Percentiles rank a stretch among this genome's conserved stretches.
These are phyloP conservation scores for Aspergillus conjunctus DNA, from an alignment of 495 filamentous ascomycete species.

Conservation along the genomic window DNA sequence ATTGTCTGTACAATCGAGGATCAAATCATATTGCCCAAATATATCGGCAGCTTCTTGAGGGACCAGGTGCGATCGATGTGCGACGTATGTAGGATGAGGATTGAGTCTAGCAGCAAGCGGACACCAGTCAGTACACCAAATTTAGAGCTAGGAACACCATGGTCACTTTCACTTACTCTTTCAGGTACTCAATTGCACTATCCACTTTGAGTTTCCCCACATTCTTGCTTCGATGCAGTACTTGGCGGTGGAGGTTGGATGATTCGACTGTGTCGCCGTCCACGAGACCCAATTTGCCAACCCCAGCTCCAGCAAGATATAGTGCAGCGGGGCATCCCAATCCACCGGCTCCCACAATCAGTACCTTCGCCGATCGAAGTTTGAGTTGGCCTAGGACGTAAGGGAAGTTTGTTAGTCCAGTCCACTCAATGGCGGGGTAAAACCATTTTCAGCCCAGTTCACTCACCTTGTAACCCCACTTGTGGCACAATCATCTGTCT, in stretches of 20 bases:
- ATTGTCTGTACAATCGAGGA: slow-evolving; percentile 94
- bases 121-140: slow-evolving; percentile 10
- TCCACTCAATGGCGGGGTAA: neutral
- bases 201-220: slow-evolving; percentile 83
- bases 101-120: slow-evolving; percentile 57
- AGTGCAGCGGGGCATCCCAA: slow-evolving; percentile 88
- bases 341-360: slow-evolving; percentile 91
- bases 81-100: slow-evolving; percentile 61
- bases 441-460: neutral
- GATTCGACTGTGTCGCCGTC: slow-evolving; percentile 86
- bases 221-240: slow-evolving; percentile 69
- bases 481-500: slow-evolving; percentile 89
- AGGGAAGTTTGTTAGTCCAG: neutral
- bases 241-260: slow-evolving; percentile 93
- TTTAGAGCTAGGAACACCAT: neutral
- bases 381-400: slow-evolving; percentile 67
- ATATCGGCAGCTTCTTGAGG: slow-evolving; percentile 64
- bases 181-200: slow-evolving; percentile 69
- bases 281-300: slow-evolving; percentile 80
- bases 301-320: slow-evolving; percentile 85
- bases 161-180: slow-evolving; percentile 50
- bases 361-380: slow-evolving; percentile 67
- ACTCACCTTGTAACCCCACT: slow-evolving; percentile 73
- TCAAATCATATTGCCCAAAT: slow-evolving; percentile 71
- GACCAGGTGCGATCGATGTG: slow-evolving; percentile 62